phyloP scores from a whole-genome alignment of 75 land plant genomes.

The Pseudotsuga menziesii region DNA sequence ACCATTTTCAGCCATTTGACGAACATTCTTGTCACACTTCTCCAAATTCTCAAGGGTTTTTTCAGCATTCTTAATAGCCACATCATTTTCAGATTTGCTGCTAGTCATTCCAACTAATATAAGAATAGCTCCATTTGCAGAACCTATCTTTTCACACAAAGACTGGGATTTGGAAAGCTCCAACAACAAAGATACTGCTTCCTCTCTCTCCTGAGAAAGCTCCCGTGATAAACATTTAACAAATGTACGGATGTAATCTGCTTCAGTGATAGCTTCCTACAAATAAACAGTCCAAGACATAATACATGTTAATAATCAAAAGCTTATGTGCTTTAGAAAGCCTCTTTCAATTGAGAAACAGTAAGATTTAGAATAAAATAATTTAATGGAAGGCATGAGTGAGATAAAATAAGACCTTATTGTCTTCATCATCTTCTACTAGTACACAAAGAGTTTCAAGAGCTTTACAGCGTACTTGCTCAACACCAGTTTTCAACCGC shows the following conservation, averaged over 20 bases:
- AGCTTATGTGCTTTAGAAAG: neutral
- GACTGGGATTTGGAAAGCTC: slow-evolving; percentile 73
- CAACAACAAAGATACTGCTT: slow-evolving; percentile 66
- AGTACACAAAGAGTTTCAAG: slow-evolving; percentile 65
- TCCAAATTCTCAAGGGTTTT: slow-evolving; percentile 77
- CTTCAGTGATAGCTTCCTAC: slow-evolving; percentile 79
- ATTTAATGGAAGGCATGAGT: neutral
- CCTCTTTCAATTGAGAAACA: neutral
- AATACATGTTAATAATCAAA: neutral
- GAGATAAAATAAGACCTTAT: slow-evolving; percentile 43
- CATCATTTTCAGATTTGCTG: slow-evolving; percentile 74
- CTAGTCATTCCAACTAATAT: slow-evolving; percentile 81
- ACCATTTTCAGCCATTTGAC: slow-evolving; percentile 97
- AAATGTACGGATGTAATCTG: slow-evolving; percentile 55
- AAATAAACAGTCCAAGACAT: neutral
- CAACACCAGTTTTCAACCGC: slow-evolving; percentile 50
- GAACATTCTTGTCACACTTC: slow-evolving; percentile 69
- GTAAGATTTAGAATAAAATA: neutral
- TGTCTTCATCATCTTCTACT: slow-evolving; percentile 63
- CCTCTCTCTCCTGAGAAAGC: slow-evolving; percentile 64
- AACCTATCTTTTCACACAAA: slow-evolving; percentile 81
- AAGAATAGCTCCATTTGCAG: slow-evolving; percentile 76
- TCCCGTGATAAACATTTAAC: slow-evolving; percentile 73
- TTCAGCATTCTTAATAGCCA: slow-evolving; percentile 72
- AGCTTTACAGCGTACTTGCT: slow-evolving; percentile 49